A percentile compares a stretch with the other conserved stretches of the same genome.
These are phyloP conservation scores for Loxodes magnus DNA, from an alignment of 73 alveolate genomes.

Conservation along the genomic window DNA sequence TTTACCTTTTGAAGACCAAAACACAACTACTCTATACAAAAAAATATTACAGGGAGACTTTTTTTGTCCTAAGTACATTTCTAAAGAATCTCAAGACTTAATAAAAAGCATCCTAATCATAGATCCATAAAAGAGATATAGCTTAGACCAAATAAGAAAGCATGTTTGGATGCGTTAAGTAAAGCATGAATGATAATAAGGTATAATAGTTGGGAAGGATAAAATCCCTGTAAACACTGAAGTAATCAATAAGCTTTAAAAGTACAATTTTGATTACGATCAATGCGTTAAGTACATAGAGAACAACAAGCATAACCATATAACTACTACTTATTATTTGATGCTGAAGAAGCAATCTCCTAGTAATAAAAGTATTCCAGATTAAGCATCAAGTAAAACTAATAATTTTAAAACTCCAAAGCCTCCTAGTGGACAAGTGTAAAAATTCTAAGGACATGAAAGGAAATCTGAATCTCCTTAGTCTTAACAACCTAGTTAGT, in stretches of 20 bases:
- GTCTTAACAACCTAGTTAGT: no score
- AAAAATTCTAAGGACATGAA: no score
- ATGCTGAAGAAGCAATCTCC: constrained; percentile 63
- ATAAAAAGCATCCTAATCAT: constrained; percentile 51
- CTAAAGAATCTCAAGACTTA: constrained; percentile 55
- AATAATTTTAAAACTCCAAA: no score
- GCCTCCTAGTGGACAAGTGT: no score
- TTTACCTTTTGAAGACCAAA: constrained; percentile 79
- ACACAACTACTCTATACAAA: constrained; percentile 63
- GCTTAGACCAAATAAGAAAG: constrained; percentile 57
- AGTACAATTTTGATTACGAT: constrained; percentile 51
- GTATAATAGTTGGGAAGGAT: constrained; percentile 65
- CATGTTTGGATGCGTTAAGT: constrained; percentile 53
- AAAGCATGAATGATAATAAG: constrained; percentile 49
- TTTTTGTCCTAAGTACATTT: constrained; percentile 39
- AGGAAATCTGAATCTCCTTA: no score
- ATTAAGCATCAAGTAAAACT: no score
- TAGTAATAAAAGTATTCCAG: no score
- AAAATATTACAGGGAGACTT: constrained; percentile 71
- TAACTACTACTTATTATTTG: constrained; percentile 83
- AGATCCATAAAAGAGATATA: constrained; percentile 67
- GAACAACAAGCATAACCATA: constrained; percentile 80
- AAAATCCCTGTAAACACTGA: constrained; percentile 74
- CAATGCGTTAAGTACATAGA: constrained; percentile 67
- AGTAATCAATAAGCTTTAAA: constrained; percentile 38